These are phyloP conservation scores for Talaromyces islandicus DNA, from an alignment of 2,329 filamentous ascomycete genomes.

Conservation along the genomic window DNA sequence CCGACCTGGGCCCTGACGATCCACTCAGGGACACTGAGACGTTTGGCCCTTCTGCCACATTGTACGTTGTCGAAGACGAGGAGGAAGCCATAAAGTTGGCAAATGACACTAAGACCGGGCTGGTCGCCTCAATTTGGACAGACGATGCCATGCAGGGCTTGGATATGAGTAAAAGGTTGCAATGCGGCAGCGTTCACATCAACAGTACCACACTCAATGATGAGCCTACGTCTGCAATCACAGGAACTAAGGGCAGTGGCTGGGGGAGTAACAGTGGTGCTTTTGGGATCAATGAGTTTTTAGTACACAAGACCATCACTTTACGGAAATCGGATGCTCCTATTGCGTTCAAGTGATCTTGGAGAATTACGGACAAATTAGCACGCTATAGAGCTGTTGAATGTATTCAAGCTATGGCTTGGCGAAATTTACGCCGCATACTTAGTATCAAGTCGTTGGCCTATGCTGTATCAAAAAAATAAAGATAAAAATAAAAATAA, in stretches of 20 bases:
- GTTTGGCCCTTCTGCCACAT: conserved; percentile 63
- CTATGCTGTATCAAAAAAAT: no score
- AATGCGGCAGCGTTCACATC: not conserved
- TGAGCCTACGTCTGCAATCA: not conserved
- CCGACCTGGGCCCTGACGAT: conserved; percentile 50
- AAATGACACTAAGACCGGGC: conserved; percentile 36
- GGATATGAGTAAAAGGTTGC: conserved; percentile 14
- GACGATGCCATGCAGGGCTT: not conserved
- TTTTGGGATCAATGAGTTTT: not conserved
- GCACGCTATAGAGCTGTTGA: no score
- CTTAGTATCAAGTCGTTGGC: no score
- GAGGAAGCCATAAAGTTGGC: conserved; percentile 34
- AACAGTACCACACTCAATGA: not conserved
- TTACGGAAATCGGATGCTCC: not conserved
- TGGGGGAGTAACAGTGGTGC: not conserved
- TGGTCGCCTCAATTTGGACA: conserved; percentile 44
- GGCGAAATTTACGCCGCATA: no score
- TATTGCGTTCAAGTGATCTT: not conserved
- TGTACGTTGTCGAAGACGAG: conserved; percentile 48
- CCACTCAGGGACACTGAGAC: conserved; percentile 59
- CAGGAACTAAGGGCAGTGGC: not conserved
- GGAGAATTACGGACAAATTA: not conserved
- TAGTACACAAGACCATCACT: not conserved
- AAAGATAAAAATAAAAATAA: no score
- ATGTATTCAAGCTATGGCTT: no score